Base-by-base conservation (phyloP, 129 eudicot species). In the Flaveria ramosissima region DNA sequence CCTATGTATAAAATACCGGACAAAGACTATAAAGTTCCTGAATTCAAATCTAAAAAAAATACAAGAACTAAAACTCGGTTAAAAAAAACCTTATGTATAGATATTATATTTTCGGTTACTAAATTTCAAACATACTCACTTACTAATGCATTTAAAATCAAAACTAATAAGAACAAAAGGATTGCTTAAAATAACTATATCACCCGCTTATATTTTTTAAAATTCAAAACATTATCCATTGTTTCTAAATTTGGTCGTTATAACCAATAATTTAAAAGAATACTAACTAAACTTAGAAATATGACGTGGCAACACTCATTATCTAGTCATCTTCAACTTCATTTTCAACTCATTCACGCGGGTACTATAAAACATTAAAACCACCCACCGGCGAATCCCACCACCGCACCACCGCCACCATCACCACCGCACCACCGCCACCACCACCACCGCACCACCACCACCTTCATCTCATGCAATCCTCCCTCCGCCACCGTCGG, bases 371-470 rank as follows among this genome's bases (percentile, higher is more conserved):
- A n/a, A 19, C 2, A 1, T 9, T 11, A 45, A 55, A 55, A 17
- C 24, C 9, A n/a, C 24, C 19, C 9, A 19, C 12, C 26, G 19
- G 1, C 61, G 19, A 51, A 51, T n/a, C 17, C 56, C 16, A 21
- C 53, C 30, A 27, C 30, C 3, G 0, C n/a, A n/a, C 30, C 3
- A 27, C 3, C 30, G 30, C 2, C n/a, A n/a, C n/a, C n/a, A n/a
- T n/a, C n/a, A 27, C 30, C 4, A 27, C 27, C 27, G 27, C 27
- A 69, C 70, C 71, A 45, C 86, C 47, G 73, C n/a, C 23, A 17
- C 24, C 60, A 53, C 23, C 84, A 78, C 90, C 67, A 85, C 92
- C 57, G 6, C n/a, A n/a, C n/a, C n/a, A 6, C 41, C 6, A 36
- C 41, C 1, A 36, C 7, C 41, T 4, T 36, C 41, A 36, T 36